Evolutionary conservation across 2,329 filamentous ascomycete genomes (phyloP).

Genomic region (Colletotrichum sp.): DNA sequence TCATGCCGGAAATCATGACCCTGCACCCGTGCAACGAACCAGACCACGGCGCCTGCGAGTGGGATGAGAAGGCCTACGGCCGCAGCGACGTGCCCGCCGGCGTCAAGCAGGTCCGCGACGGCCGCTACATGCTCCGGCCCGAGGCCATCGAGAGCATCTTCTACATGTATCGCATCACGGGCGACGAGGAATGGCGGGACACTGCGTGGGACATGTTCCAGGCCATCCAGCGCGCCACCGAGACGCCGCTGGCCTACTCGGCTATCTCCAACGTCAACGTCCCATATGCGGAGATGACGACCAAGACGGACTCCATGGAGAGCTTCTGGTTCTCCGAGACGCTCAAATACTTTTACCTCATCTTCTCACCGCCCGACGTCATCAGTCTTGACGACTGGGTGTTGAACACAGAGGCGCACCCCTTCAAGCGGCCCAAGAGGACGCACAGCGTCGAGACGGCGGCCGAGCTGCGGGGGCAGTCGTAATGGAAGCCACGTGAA

Average conservation of each 20-base stretch:
- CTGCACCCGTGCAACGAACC: slow-evolving; percentile 38
- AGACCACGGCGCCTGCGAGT: slow-evolving; percentile 38
- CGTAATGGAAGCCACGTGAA: background rate
- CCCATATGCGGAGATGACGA: slow-evolving; percentile 2
- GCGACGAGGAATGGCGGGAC: slow-evolving; percentile 47
- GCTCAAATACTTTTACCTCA: slow-evolving; percentile 78
- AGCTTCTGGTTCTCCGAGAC: slow-evolving; percentile 80
- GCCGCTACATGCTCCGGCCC: slow-evolving; percentile 49
- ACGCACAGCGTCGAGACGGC: slow-evolving; percentile 10
- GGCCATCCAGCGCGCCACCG: slow-evolving; percentile 44
- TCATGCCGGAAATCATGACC: slow-evolving; percentile 58
- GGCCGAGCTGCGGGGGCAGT: background rate
- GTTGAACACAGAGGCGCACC: slow-evolving; percentile 64
- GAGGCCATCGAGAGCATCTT: slow-evolving; percentile 60
- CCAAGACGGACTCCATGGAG: slow-evolving; percentile 28
- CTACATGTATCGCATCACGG: slow-evolving; percentile 56
- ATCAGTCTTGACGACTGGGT: slow-evolving; percentile 76
- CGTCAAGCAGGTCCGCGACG: slow-evolving; percentile 58
- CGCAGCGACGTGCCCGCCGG: slow-evolving; percentile 51
- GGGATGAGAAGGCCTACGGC: slow-evolving; percentile 29
- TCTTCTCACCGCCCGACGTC: slow-evolving; percentile 68
- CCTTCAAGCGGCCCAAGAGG: slow-evolving; percentile 40
- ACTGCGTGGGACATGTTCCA: slow-evolving; percentile 55
- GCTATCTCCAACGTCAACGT: slow-evolving; percentile 32
- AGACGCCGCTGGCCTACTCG: slow-evolving; percentile 49